Evolutionary conservation across 306 rosid species (phyloP).

Genomic region (Aeschynomene evenia): DNA sequence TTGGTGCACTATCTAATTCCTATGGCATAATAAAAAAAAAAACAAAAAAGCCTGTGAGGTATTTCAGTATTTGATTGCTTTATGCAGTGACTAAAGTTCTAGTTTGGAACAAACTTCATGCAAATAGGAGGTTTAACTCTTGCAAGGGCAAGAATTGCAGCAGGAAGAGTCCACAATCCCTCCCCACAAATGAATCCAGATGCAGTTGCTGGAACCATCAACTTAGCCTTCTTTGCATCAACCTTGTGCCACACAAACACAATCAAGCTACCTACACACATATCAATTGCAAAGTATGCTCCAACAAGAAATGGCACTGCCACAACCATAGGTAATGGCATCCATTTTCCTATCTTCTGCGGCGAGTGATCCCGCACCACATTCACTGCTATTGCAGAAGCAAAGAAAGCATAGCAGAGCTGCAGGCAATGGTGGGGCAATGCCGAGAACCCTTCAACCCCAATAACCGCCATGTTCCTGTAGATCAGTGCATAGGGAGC

Average conservation of each 20-base stretch:
- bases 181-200: slow-evolving; percentile 95
- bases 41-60: not conserved
- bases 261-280: slow-evolving; percentile 65
- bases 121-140: slow-evolving; percentile 83
- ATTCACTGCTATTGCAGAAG: slow-evolving; percentile 39
- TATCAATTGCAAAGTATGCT: slow-evolving; percentile 83
- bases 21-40: not conserved
- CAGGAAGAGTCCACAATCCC: slow-evolving; percentile 93
- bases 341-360: slow-evolving; percentile 68
- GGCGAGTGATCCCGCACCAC: slow-evolving; percentile 44
- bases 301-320: slow-evolving; percentile 92
- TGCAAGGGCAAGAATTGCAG: slow-evolving; percentile 86
- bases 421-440: slow-evolving; percentile 82
- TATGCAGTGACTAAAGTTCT: slow-evolving; percentile 24
- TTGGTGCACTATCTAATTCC: slow-evolving; percentile 14
- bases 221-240: slow-evolving; percentile 51
- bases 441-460: slow-evolving; percentile 58
- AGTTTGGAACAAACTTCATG: slow-evolving; percentile 77
- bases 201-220: slow-evolving; percentile 81
- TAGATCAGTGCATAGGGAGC: slow-evolving; percentile 79
- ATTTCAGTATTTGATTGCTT: slow-evolving; percentile 17
- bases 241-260: slow-evolving; percentile 69
- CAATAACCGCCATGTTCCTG: slow-evolving; percentile 46
- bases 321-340: slow-evolving; percentile 96
- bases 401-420: slow-evolving; percentile 46